Conservation (phyloP, 2,329 filamentous ascomycete species). For the Aspergillus piperis region DNA sequence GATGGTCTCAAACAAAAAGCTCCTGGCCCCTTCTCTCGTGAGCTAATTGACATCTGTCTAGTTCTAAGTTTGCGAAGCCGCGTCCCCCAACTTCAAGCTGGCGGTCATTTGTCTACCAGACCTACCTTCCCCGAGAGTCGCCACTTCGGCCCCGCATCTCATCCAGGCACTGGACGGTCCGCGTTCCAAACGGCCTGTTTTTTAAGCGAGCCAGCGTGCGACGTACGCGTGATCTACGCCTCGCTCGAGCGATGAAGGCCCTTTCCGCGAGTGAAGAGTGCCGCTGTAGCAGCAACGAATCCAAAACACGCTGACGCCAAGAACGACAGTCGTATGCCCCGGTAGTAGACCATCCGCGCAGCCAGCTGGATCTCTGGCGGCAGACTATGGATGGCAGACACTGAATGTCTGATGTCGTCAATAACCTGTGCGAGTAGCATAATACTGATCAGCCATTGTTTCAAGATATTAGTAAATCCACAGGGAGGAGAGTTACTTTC, state of each 20-base stretch:
- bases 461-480: neutral
- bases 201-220: neutral
- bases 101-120: neutral
- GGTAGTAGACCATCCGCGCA: constrained; percentile 61
- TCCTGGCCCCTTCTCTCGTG: neutral
- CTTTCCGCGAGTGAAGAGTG: constrained; percentile 49
- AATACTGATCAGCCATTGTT: constrained; percentile 29
- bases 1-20: too few species aligned
- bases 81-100: neutral
- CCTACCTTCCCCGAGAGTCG: neutral
- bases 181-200: neutral
- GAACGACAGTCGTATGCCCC: constrained; percentile 60
- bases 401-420: constrained; percentile 63
- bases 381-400: constrained; percentile 56
- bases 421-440: constrained; percentile 52
- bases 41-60: neutral
- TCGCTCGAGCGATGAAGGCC: constrained; percentile 22
- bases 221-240: neutral
- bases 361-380: constrained; percentile 59
- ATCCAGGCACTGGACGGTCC: neutral
- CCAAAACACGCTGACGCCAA: constrained; percentile 57
- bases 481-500: constrained; percentile 50
- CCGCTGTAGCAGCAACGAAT: constrained; percentile 50
- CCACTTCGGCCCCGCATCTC: neutral
- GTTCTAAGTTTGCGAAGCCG: neutral